Conservation (phyloP, 2,329 filamentous ascomycete species). For the Phaeophleospora eucalypticola region DNA sequence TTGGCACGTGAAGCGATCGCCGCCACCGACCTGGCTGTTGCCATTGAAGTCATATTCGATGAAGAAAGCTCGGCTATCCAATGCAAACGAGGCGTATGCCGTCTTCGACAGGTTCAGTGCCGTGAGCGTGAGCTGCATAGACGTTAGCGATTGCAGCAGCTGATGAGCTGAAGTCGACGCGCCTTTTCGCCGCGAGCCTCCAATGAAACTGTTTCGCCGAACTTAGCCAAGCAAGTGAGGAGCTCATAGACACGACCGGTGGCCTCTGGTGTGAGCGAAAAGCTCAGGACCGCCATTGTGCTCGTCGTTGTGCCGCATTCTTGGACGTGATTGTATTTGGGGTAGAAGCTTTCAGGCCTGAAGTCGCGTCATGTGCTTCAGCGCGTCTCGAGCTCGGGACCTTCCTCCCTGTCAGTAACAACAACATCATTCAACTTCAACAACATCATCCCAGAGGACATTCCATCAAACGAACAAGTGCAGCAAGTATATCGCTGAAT, state of each 20-base stretch:
- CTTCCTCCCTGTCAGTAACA: background rate
- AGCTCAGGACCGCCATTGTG: slow-evolving; percentile 55
- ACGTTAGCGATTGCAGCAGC: slow-evolving; percentile 10
- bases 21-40: slow-evolving; percentile 18
- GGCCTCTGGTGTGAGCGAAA: slow-evolving; percentile 70
- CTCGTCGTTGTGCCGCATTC: slow-evolving; percentile 4
- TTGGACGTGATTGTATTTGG: slow-evolving; percentile 2
- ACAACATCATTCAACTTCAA: background rate
- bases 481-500: background rate
- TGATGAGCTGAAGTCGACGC: slow-evolving; percentile 13
- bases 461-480: background rate
- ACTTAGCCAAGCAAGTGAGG: slow-evolving; percentile 70
- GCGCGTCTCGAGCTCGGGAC: background rate
- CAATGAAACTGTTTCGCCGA: slow-evolving; percentile 73
- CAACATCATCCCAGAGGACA: slow-evolving; percentile 6
- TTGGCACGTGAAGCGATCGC: slow-evolving; percentile 63
- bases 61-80: slow-evolving; percentile 67
- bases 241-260: slow-evolving; percentile 67
- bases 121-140: slow-evolving; percentile 62
- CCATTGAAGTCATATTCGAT: slow-evolving; percentile 61
- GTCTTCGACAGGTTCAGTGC: slow-evolving; percentile 77
- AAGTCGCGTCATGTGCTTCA: background rate
- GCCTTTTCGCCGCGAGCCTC: slow-evolving; percentile 68
- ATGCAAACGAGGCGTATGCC: slow-evolving; percentile 68
- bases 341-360: slow-evolving; percentile 2